Evolutionary conservation across 2,329 filamentous ascomycete species (phyloP).

Genomic region (Zelopaecilomyces penicillatus): DNA sequence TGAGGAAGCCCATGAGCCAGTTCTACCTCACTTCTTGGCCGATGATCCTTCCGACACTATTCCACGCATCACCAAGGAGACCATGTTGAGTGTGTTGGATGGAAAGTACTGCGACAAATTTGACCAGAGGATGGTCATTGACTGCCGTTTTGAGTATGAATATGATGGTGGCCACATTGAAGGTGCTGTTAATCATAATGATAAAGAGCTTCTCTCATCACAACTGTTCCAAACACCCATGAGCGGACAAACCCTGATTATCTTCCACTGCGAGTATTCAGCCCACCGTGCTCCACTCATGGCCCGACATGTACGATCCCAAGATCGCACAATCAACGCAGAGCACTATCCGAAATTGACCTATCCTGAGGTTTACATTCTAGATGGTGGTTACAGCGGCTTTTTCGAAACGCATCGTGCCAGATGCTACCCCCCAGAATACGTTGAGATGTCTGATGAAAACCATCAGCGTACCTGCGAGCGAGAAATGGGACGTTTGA

Average conservation of each 20-base stretch:
- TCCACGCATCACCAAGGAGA: constrained; percentile 75
- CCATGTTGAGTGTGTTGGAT: constrained; percentile 79
- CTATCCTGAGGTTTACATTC: constrained; percentile 96
- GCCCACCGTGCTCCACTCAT: constrained; percentile 93
- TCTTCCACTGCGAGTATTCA: constrained; percentile 98
- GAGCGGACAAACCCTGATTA: constrained; percentile 65
- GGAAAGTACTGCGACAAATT: constrained; percentile 71
- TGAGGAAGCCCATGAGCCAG: constrained; percentile 64
- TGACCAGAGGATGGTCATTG: constrained; percentile 77
- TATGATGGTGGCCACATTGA: constrained; percentile 94
- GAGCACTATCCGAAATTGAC: constrained; percentile 80
- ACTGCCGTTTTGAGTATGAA: constrained; percentile 98
- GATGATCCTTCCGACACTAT: constrained; percentile 78
- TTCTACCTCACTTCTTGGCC: constrained; percentile 75
- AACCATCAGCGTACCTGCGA: constrained; percentile 91
- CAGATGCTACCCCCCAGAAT: constrained; percentile 88
- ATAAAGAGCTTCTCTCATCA: constrained; percentile 77
- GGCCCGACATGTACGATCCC: constrained; percentile 84
- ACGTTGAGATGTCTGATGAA: constrained; percentile 91
- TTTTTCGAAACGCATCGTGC: constrained; percentile 75
- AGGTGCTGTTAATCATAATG: constrained; percentile 90
- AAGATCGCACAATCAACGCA: constrained; percentile 77
- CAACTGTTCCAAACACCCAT: constrained; percentile 67
- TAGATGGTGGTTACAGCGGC: constrained; percentile 90
- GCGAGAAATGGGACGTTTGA: constrained; percentile 86